Conservation (phyloP, 768 basidiomycete genomes). For the Pleurotus salmoneostramineus region DNA sequence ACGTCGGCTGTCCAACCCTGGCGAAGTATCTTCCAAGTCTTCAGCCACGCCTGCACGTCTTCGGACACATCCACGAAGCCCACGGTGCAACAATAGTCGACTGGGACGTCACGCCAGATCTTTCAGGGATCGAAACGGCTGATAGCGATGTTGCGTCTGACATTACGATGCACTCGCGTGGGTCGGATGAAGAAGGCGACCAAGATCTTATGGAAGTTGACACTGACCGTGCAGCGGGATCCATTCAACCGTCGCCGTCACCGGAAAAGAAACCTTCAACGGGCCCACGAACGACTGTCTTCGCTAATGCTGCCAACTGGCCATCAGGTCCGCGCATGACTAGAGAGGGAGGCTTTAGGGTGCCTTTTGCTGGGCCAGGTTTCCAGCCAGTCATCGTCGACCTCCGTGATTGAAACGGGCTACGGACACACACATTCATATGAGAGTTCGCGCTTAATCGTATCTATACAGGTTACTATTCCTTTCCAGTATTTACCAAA, state of each 20-base stretch:
- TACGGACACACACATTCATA: background rate
- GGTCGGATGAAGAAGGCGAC: background rate
- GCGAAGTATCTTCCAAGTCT: slow-evolving; percentile 32
- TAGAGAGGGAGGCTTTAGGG: slow-evolving; percentile 16
- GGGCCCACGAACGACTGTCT: slow-evolving; percentile 25
- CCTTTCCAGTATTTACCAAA: slow-evolving; percentile 18
- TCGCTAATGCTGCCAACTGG: slow-evolving; percentile 42
- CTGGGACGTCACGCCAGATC: slow-evolving; percentile 21
- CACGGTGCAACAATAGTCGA: slow-evolving; percentile 40
- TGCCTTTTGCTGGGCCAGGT: slow-evolving; percentile 33
- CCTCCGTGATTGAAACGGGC: slow-evolving; percentile 25
- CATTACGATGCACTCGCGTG: slow-evolving; percentile 7
- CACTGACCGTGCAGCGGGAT: too few species aligned
- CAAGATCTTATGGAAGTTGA: too few species aligned
- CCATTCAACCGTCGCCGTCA: background rate
- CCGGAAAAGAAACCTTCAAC: background rate
- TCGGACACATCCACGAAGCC: slow-evolving; percentile 70
- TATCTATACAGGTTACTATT: background rate
- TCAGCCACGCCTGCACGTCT: slow-evolving; percentile 43
- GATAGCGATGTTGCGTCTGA: slow-evolving; percentile 5
- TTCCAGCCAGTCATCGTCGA: slow-evolving; percentile 42
- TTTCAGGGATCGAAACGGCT: slow-evolving; percentile 2
- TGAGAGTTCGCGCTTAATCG: background rate
- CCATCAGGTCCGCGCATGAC: slow-evolving; percentile 24
- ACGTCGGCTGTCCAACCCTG: slow-evolving; percentile 51